Evolutionary conservation across 2,329 filamentous ascomycete genomes (phyloP).

Genomic region (Fusarium mexicanum): DNA sequence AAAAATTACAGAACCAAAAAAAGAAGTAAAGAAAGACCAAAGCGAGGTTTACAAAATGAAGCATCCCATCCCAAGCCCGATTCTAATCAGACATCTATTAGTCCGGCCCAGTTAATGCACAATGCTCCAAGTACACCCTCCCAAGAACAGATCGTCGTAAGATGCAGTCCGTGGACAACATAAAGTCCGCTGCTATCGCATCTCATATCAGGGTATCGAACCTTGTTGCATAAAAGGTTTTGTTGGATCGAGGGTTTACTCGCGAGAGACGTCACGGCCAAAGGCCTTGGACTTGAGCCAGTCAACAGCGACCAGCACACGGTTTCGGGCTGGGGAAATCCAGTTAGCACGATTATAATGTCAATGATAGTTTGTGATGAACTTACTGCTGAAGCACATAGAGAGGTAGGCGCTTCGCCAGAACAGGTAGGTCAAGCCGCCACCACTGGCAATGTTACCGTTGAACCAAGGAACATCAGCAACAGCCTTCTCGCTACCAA

Average conservation of each 20-base stretch:
- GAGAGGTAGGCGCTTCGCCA: constrained; percentile 98
- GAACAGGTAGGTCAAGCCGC: constrained; percentile 95
- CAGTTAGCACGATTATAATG: constrained; percentile 27
- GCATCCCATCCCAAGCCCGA: constrained; percentile 40
- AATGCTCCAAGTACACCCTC: constrained; percentile 45
- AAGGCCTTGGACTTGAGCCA: constrained; percentile 98
- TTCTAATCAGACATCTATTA: constrained; percentile 45
- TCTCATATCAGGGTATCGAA: constrained; percentile 41
- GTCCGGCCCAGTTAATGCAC: constrained; percentile 42
- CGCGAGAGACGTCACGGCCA: constrained; percentile 90
- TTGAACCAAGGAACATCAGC: constrained; percentile 98
- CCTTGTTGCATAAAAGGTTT: constrained; percentile 36
- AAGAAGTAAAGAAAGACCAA: constrained; percentile 32
- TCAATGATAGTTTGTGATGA: neutral
- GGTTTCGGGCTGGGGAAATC: constrained; percentile 78
- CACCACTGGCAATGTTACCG: constrained; percentile 93
- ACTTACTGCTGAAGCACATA: constrained; percentile 99
- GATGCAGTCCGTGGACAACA: constrained; percentile 21
- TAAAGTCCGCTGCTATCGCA: constrained; percentile 16
- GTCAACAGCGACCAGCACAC: constrained; percentile 90
- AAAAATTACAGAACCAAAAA: constrained; percentile 33
- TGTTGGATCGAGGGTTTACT: constrained; percentile 59
- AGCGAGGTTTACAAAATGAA: constrained; percentile 36
- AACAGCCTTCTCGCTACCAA: constrained; percentile 97
- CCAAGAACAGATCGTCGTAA: constrained; percentile 40